These are phyloP conservation scores for Sporothrix protearum DNA, from an alignment of 2,329 filamentous ascomycete genomes.

Conservation along the genomic window DNA sequence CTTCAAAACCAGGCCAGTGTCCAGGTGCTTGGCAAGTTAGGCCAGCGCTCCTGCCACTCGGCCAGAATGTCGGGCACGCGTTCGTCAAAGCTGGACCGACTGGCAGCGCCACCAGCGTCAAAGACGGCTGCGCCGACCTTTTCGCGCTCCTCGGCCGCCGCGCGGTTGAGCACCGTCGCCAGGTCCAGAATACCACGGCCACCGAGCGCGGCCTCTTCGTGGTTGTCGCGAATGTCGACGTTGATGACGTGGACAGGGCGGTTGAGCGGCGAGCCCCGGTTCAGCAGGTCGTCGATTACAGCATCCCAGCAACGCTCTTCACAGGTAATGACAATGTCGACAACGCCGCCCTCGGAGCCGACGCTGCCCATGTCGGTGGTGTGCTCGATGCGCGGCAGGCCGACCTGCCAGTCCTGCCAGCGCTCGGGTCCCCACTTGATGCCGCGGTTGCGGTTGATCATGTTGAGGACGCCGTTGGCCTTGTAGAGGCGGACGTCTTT, in stretches of 20 bases:
- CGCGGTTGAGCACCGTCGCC: slow-evolving; percentile 77
- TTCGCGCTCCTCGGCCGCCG: slow-evolving; percentile 72
- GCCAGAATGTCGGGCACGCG: slow-evolving; percentile 87
- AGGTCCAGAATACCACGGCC: slow-evolving; percentile 90
- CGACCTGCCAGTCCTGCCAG: slow-evolving; percentile 96
- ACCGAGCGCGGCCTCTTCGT: slow-evolving; percentile 89
- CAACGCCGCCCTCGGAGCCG: slow-evolving; percentile 83
- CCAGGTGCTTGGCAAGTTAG: slow-evolving; percentile 86
- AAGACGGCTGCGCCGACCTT: slow-evolving; percentile 62
- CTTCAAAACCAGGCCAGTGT: slow-evolving; percentile 88
- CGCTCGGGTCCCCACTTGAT: slow-evolving; percentile 96
- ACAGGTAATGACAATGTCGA: slow-evolving; percentile 94
- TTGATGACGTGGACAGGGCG: slow-evolving; percentile 96
- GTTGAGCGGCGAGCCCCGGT: slow-evolving; percentile 80
- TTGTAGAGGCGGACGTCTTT: slow-evolving; percentile 87
- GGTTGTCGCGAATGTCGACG: slow-evolving; percentile 96
- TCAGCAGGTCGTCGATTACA: slow-evolving; percentile 88
- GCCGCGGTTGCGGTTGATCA: slow-evolving; percentile 85
- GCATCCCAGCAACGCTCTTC: slow-evolving; percentile 98
- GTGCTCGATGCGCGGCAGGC: slow-evolving; percentile 75
- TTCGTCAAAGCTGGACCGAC: slow-evolving; percentile 80
- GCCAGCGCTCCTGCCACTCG: slow-evolving; percentile 93
- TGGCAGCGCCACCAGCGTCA: slow-evolving; percentile 63
- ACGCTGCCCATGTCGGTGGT: slow-evolving; percentile 69
- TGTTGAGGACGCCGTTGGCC: slow-evolving; percentile 89